A percentile compares a stretch with the other conserved stretches of the same genome.
phyloP scores from a whole-genome alignment of 495 filamentous ascomycete species.

The Xylaria bambusicola region DNA sequence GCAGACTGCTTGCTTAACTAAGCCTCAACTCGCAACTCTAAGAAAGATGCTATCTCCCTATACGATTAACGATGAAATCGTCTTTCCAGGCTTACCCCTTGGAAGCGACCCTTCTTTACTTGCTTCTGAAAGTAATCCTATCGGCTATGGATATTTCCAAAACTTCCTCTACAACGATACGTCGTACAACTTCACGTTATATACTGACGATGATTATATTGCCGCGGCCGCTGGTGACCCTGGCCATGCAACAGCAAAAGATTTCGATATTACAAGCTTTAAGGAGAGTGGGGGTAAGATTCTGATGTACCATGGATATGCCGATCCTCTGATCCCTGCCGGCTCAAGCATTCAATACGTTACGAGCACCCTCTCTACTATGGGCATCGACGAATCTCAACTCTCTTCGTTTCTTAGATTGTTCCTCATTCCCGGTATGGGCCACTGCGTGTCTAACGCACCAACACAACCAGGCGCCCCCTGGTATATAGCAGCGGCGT shows the following conservation, averaged over 20 bases:
- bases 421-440: slow-evolving; percentile 40
- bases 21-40: slow-evolving; percentile 38
- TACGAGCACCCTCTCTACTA: slow-evolving; percentile 34
- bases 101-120: slow-evolving; percentile 7
- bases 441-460: slow-evolving; percentile 33
- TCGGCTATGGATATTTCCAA: slow-evolving; percentile 37
- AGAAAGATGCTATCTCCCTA: slow-evolving; percentile 53
- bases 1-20: slow-evolving; percentile 51
- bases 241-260: slow-evolving; percentile 31
- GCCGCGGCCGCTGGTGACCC: not conserved
- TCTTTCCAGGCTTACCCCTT: not conserved
- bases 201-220: slow-evolving; percentile 30
- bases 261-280: slow-evolving; percentile 49
- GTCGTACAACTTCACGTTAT: slow-evolving; percentile 37
- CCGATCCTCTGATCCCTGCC: slow-evolving; percentile 51
- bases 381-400: slow-evolving; percentile 23
- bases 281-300: slow-evolving; percentile 51
- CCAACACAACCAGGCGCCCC: slow-evolving; percentile 23
- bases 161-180: slow-evolving; percentile 44
- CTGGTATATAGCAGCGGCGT: slow-evolving; percentile 38
- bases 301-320: slow-evolving; percentile 54
- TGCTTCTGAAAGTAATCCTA: not conserved
- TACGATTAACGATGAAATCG: not conserved
- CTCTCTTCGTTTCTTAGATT: slow-evolving; percentile 31
- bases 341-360: slow-evolving; percentile 24